Percentiles rank a stretch among this genome's conserved stretches.
These are phyloP conservation scores for Wallacemonas rigidus DNA, from an alignment of 208 protist genomes.

Conservation along the genomic window DNA sequence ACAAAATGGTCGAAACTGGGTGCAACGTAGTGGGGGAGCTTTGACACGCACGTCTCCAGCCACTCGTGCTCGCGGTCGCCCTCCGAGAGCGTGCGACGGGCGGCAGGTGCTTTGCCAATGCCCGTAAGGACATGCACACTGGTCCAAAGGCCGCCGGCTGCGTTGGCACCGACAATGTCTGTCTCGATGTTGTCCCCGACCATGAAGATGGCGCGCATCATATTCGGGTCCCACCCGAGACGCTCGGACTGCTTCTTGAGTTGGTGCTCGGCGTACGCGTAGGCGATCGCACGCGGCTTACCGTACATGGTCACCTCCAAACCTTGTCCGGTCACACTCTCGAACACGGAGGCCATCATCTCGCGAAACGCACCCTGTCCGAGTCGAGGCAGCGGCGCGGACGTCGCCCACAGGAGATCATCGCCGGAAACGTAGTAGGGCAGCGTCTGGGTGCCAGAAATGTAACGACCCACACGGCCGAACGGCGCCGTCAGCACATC, in stretches of 20 bases:
- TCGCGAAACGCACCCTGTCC: conserved; percentile 79
- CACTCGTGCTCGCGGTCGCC: conserved; percentile 74
- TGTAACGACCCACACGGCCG: conserved; percentile 51
- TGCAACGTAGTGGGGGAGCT: conserved; percentile 81
- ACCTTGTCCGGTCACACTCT: conserved; percentile 71
- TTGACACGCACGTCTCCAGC: conserved; percentile 54
- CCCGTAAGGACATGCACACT: conserved; percentile 85
- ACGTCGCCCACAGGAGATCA: conserved; percentile 78
- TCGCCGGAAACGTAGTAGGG: conserved; percentile 74
- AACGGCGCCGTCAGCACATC: conserved; percentile 72
- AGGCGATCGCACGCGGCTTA: conserved; percentile 85
- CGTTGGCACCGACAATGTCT: conserved; percentile 86
- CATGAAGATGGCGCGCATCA: conserved; percentile 79
- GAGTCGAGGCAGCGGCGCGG: conserved; percentile 75
- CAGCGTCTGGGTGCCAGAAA: conserved; percentile 63
- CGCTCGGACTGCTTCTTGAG: conserved; percentile 34
- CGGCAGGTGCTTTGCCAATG: conserved; percentile 59
- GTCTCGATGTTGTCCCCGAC: conserved; percentile 88
- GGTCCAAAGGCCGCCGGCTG: conserved; percentile 62
- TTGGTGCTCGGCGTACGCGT: conserved; percentile 70
- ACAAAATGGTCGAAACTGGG: conserved; percentile 90
- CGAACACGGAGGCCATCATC: conserved; percentile 81
- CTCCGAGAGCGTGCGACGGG: conserved; percentile 53
- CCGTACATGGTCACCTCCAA: conserved; percentile 76
- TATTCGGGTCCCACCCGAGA: conserved; percentile 65